Percentiles rank a stretch among this genome's conserved stretches.
Conservation (phyloP, 2,329 filamentous ascomycete genomes). For the Verticillium zaregamsianum region DNA sequence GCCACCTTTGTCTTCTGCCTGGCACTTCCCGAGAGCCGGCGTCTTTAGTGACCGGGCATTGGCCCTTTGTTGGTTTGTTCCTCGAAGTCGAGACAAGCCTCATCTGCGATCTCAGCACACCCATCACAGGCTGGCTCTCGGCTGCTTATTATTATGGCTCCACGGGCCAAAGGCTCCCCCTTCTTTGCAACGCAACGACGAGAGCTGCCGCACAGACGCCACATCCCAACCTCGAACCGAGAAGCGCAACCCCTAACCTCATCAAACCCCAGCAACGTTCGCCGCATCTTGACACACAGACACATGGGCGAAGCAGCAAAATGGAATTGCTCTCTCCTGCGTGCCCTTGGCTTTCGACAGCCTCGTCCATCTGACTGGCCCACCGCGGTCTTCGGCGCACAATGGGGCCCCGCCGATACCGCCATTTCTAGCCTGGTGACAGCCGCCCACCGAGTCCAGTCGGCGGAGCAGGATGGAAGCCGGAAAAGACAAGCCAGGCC, state of each 20-base stretch:
- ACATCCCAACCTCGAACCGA: neutral
- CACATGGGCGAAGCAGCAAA: neutral
- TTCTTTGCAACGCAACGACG: neutral
- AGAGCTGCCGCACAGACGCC: neutral
- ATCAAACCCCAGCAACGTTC: neutral
- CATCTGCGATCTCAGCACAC: slow-evolving; percentile 11
- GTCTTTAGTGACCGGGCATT: slow-evolving; percentile 2
- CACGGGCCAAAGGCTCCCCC: neutral
- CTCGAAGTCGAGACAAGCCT: slow-evolving; percentile 18
- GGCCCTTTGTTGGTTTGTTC: slow-evolving; percentile 14
- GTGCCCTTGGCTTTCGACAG: neutral
- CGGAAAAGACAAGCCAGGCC: neutral
- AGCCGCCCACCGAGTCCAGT: neutral
- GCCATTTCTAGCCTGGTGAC: neutral
- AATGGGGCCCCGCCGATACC: neutral
- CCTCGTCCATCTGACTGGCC: neutral
- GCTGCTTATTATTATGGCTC: neutral
- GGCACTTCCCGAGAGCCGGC: neutral
- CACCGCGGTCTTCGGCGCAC: neutral
- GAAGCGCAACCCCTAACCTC: neutral
- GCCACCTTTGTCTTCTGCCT: slow-evolving; percentile 1
- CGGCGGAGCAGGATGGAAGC: neutral
- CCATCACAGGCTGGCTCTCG: neutral
- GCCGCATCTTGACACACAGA: neutral
- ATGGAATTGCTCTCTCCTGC: neutral